Evolutionary conservation across 75 land plant genomes (phyloP).

Genomic region (Adiantum capillusveneris): DNA sequence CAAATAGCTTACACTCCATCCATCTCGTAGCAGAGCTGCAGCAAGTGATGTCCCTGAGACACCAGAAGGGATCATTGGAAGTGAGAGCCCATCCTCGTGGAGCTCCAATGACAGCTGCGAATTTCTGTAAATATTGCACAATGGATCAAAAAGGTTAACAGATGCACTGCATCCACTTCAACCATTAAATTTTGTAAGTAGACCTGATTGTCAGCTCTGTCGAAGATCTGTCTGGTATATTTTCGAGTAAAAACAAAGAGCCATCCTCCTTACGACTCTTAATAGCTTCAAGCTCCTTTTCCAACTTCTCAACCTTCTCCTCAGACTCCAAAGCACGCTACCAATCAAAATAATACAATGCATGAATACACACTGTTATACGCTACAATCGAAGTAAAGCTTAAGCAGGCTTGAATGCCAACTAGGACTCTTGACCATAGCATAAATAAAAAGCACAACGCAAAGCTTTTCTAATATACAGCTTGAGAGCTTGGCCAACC

Average conservation of each 20-base stretch:
- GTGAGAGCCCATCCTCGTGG: constrained; percentile 35
- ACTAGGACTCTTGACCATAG: too few relatives aligned
- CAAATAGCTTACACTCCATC: constrained; percentile 81
- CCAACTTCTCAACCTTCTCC: constrained; percentile 51
- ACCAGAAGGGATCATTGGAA: constrained; percentile 58
- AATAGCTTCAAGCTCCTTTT: constrained; percentile 41
- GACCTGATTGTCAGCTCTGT: constrained; percentile 14
- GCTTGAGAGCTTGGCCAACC: constrained; percentile 23
- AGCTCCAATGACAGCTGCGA: constrained; percentile 25
- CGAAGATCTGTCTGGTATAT: constrained; percentile 6
- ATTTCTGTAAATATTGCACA: constrained; percentile 2
- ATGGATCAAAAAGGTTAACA: too few relatives aligned
- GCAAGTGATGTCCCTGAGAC: constrained; percentile 94
- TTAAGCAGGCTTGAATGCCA: too few relatives aligned
- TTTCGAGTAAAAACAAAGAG: constrained; percentile 33
- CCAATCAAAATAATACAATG: constrained; percentile 3
- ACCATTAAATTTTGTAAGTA: not conserved
- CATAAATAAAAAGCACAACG: too few relatives aligned
- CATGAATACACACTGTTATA: too few relatives aligned
- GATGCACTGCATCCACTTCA: too few relatives aligned
- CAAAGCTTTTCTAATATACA: too few relatives aligned
- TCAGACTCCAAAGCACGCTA: constrained; percentile 59
- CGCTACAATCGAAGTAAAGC: too few relatives aligned
- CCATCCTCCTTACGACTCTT: constrained; percentile 34
- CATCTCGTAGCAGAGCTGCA: constrained; percentile 85